A percentile compares a stretch with the other conserved stretches of the same genome.
Conservation (phyloP, 768 basidiomycete species). For the Favolaschia claudopus region DNA sequence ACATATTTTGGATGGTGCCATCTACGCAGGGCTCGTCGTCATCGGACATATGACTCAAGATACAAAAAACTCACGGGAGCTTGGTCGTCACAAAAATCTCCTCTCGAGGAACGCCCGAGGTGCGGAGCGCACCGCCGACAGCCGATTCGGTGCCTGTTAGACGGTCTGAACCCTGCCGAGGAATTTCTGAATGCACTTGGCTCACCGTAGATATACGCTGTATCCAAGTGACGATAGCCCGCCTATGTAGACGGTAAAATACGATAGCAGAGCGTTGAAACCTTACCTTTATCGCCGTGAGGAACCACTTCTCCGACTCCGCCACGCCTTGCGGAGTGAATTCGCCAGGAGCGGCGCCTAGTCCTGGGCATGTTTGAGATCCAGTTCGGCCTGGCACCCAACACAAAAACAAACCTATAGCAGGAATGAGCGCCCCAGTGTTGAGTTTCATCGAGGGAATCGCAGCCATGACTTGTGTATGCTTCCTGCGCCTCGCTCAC, state of each 20-base stretch:
- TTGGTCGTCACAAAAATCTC: slow-evolving; percentile 61
- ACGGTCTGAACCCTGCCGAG: too few relatives aligned
- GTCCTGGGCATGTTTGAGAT: not conserved
- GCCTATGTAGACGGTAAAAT: slow-evolving; percentile 31
- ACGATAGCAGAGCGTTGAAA: not conserved
- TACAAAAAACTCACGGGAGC: slow-evolving; percentile 40
- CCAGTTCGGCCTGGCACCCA: too few relatives aligned
- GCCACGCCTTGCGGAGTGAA: slow-evolving; percentile 40
- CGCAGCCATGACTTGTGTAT: too few relatives aligned
- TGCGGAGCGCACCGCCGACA: slow-evolving; percentile 53
- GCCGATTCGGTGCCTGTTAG: slow-evolving; percentile 45
- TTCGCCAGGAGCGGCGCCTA: not conserved
- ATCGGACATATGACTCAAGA: not conserved
- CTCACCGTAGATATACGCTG: slow-evolving; percentile 44
- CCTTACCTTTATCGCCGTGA: slow-evolving; percentile 47
- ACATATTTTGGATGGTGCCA: slow-evolving; percentile 49
- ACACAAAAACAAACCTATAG: not conserved
- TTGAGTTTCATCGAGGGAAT: slow-evolving; percentile 10
- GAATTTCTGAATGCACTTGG: not conserved
- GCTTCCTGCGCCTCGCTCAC: too few relatives aligned
- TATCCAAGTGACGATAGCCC: slow-evolving; percentile 53
- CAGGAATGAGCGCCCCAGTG: slow-evolving; percentile 7
- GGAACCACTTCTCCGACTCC: slow-evolving; percentile 46
- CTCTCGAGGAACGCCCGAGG: slow-evolving; percentile 55
- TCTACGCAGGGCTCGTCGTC: too few relatives aligned